Conservation (phyloP, 805 yeast genomes). For the Lipomyces spencermartinsiae region DNA sequence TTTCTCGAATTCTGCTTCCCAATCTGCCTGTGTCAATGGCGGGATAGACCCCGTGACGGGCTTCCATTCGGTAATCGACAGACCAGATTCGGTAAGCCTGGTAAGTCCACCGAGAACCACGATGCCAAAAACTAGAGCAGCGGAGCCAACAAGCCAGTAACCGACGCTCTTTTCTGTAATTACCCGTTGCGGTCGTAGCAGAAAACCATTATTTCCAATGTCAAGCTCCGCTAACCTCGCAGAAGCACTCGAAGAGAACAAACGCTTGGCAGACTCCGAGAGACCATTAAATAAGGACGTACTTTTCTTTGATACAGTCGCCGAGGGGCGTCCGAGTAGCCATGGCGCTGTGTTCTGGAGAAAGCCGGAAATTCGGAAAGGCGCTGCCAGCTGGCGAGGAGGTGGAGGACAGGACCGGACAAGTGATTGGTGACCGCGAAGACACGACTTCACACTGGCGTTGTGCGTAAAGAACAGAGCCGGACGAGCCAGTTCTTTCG, state of each 20-base stretch:
- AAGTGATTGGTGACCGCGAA: background rate
- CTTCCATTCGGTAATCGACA: conserved; percentile 97
- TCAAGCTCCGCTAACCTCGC: background rate
- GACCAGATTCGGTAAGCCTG: conserved; percentile 92
- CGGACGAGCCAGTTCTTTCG: conserved; percentile 30
- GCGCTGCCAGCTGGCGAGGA: conserved; percentile 1
- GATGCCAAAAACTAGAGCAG: conserved; percentile 90
- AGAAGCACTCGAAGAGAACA: background rate
- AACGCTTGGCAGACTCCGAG: background rate
- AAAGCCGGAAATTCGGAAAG: background rate
- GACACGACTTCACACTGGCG: conserved; percentile 16
- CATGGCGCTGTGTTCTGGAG: background rate
- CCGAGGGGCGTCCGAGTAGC: background rate
- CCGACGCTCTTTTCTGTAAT: conserved; percentile 58
- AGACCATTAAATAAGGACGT: background rate
- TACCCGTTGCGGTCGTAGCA: conserved; percentile 7
- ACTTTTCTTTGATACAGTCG: background rate
- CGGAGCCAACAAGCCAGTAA: conserved; percentile 85
- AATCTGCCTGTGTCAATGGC: conserved; percentile 77
- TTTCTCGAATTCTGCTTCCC: conserved; percentile 84
- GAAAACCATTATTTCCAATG: conserved; percentile 1
- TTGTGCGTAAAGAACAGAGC: conserved; percentile 31
- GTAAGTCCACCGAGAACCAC: conserved; percentile 97
- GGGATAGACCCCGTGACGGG: conserved; percentile 97
- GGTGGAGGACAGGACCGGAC: background rate